phyloP scores from a whole-genome alignment of 306 rosid genomes.

The Quercus mongolica region DNA sequence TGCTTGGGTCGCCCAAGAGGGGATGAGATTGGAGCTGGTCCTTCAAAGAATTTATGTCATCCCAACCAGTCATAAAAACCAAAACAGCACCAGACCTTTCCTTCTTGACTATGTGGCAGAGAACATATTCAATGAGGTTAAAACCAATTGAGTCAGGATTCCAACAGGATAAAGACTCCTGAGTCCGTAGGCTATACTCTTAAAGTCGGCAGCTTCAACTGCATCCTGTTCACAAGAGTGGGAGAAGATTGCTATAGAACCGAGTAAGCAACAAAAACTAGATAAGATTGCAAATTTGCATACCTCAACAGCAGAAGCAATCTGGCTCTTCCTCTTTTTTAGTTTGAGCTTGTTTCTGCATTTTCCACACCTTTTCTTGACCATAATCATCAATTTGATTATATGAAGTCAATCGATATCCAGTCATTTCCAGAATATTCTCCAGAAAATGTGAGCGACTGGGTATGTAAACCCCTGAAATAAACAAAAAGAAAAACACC shows the following conservation, averaged over 20 bases:
- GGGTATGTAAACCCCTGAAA: conserved; percentile 57
- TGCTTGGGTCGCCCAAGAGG: conserved; percentile 51
- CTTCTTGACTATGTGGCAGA: conserved; percentile 40
- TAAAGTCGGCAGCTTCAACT: conserved; percentile 44
- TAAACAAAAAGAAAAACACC: conserved; percentile 9
- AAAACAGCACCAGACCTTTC: conserved; percentile 57
- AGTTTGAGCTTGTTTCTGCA: conserved; percentile 49
- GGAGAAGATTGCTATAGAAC: conserved; percentile 3
- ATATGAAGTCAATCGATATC: conserved; percentile 38
- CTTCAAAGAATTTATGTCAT: conserved; percentile 53
- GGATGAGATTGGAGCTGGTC: conserved; percentile 57
- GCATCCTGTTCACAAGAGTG: conserved; percentile 32
- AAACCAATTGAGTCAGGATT: conserved; percentile 60
- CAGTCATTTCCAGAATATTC: conserved; percentile 49
- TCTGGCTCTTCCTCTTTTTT: conserved; percentile 50
- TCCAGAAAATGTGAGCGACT: conserved; percentile 53
- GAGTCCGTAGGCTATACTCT: conserved; percentile 35
- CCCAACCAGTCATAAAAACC: conserved; percentile 70
- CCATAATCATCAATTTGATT: conserved; percentile 70
- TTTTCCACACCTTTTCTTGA: conserved; percentile 59
- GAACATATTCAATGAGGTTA: conserved; percentile 49
- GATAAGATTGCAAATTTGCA: background rate
- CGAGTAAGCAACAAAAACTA: background rate
- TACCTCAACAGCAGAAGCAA: conserved; percentile 59
- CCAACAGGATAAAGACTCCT: conserved; percentile 47